A percentile compares a stretch with the other conserved stretches of the same genome.
These are phyloP conservation scores for Thecaphora thlaspeos DNA, from an alignment of 1,284 basidiomycete genomes.

Conservation along the genomic window DNA sequence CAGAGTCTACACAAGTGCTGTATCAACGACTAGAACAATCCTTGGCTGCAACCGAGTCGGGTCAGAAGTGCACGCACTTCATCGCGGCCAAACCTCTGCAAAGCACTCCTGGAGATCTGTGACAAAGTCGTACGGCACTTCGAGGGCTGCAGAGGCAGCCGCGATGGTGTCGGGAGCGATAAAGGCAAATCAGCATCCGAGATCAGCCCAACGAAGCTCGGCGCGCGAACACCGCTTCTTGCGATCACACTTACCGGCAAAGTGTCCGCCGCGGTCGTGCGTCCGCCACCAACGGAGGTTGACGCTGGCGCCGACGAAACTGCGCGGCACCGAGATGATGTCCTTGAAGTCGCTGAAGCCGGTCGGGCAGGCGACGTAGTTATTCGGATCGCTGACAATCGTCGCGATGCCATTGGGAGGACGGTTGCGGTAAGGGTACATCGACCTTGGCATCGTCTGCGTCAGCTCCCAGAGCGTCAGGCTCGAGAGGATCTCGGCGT, in stretches of 20 bases:
- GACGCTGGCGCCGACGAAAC: conserved; percentile 54
- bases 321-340: conserved; percentile 57
- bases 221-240: too few relatives aligned
- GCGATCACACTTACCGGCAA: conserved; percentile 4
- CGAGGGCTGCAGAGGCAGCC: conserved; percentile 58
- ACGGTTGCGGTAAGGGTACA: conserved; percentile 60
- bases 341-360: conserved; percentile 60
- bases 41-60: too few relatives aligned
- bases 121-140: conserved; percentile 59
- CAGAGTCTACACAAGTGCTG: too few relatives aligned
- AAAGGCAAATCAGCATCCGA: too few relatives aligned
- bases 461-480: conserved; percentile 60
- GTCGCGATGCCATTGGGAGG: conserved; percentile 13
- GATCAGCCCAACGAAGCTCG: too few relatives aligned
- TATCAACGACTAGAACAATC: too few relatives aligned
- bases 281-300: conserved; percentile 57
- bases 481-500: conserved; percentile 56
- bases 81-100: conserved; percentile 28
- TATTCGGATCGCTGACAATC: conserved; percentile 16
- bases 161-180: too few relatives aligned
- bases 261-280: conserved; percentile 54
- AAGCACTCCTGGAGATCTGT: conserved; percentile 50
- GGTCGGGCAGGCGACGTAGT: conserved; percentile 56
- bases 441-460: conserved; percentile 58
- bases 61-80: too few relatives aligned